Conservation (phyloP, 768 basidiomycete species). For the Tricholoma saponaceum region DNA sequence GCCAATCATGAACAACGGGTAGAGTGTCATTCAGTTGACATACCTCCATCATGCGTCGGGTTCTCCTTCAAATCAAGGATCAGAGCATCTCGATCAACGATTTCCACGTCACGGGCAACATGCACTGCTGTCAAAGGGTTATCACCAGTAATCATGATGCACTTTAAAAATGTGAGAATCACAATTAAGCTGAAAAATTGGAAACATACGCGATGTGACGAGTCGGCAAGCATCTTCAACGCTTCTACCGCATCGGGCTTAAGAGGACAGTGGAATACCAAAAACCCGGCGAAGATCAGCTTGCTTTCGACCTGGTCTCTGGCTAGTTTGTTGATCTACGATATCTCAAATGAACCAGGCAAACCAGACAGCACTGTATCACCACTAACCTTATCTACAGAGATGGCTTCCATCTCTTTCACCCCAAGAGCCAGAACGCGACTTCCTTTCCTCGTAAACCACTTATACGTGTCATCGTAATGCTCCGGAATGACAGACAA, state of each 20-base stretch:
- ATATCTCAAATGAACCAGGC: not conserved
- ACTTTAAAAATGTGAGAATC: conserved; percentile 42
- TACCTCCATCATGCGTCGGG: conserved; percentile 63
- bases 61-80: conserved; percentile 91
- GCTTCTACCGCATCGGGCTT: conserved; percentile 90
- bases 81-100: conserved; percentile 91
- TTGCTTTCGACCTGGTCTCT: conserved; percentile 77
- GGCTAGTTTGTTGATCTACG: conserved; percentile 83
- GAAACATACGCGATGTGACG: conserved; percentile 85
- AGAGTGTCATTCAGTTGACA: conserved; percentile 17
- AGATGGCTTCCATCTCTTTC: conserved; percentile 75
- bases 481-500: conserved; percentile 62
- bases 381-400: conserved; percentile 64
- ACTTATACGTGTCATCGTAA: conserved; percentile 95
- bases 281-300: conserved; percentile 88
- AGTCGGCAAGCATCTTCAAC: conserved; percentile 92
- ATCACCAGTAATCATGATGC: conserved; percentile 99
- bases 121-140: conserved; percentile 97
- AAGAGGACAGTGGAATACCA: conserved; percentile 98
- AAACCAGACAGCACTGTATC: not conserved
- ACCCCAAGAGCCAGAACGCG: conserved; percentile 89
- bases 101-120: conserved; percentile 94
- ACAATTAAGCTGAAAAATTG: not conserved
- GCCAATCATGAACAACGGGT: not conserved
- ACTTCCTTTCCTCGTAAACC: conserved; percentile 89